phyloP scores from a whole-genome alignment of 2,329 filamentous ascomycete genomes.

The Periconia sp. region DNA sequence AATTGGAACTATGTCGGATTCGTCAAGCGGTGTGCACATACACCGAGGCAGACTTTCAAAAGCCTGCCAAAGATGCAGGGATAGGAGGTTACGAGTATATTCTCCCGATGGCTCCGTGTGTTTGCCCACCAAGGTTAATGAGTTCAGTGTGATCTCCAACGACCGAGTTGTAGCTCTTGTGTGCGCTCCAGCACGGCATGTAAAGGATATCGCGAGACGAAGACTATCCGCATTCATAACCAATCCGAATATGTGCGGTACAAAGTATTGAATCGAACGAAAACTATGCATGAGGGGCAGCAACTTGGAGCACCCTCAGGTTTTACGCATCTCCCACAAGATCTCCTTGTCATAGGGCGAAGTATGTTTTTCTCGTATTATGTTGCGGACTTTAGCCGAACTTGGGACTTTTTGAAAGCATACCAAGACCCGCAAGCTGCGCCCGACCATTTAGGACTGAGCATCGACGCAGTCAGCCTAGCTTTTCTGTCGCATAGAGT shows the following conservation, averaged over 20 bases:
- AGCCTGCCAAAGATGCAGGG: conserved; percentile 25
- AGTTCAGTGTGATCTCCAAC: conserved; percentile 30
- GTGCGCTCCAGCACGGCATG: conserved; percentile 22
- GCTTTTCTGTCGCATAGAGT: conserved; percentile 31
- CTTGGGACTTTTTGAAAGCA: conserved; percentile 30
- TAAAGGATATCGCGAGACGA: conserved; percentile 32
- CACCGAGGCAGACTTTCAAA: conserved; percentile 25
- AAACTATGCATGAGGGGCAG: too few relatives aligned
- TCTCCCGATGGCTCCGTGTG: neutral
- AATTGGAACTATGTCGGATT: too few relatives aligned
- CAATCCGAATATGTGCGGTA: conserved; percentile 26
- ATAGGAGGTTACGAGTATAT: conserved; percentile 22
- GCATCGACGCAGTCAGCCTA: conserved; percentile 37
- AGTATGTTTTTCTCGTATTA: conserved; percentile 33
- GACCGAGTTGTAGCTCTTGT: conserved; percentile 28
- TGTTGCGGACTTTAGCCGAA: conserved; percentile 28
- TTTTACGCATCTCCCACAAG: conserved; percentile 17
- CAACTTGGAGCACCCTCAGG: neutral
- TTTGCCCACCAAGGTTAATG: neutral
- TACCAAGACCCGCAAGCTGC: conserved; percentile 16
- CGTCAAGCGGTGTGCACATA: too few relatives aligned
- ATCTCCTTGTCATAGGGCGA: conserved; percentile 24
- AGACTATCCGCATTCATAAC: conserved; percentile 26
- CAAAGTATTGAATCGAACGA: conserved; percentile 18
- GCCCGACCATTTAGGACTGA: conserved; percentile 27